Conservation (phyloP, 2,329 filamentous ascomycete genomes). For the Cadophora malorum region DNA sequence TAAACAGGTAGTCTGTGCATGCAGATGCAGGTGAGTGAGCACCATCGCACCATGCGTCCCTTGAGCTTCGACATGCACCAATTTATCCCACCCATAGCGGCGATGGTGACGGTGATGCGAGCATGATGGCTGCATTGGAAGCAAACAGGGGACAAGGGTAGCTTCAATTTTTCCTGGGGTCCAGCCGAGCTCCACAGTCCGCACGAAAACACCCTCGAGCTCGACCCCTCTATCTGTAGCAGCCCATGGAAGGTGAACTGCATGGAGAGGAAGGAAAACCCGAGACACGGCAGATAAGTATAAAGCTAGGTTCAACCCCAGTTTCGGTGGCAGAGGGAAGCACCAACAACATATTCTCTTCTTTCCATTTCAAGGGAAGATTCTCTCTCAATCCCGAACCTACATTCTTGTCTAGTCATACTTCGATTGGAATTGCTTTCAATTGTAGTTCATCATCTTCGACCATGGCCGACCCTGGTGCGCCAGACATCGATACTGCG, state of each 20-base stretch:
- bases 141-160: slow-evolving; percentile 7
- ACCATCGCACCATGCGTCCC: background rate
- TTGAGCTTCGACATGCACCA: slow-evolving; percentile 1
- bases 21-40: background rate
- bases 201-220: background rate
- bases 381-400: background rate
- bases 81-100: background rate
- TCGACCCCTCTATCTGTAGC: background rate
- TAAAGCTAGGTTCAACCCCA: background rate
- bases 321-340: background rate
- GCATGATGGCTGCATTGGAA: slow-evolving; percentile 3
- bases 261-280: background rate
- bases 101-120: background rate
- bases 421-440: background rate
- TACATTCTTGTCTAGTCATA: background rate
- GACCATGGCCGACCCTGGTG: slow-evolving; percentile 20
- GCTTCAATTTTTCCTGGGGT: background rate
- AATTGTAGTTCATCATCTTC: background rate
- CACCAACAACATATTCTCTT: background rate
- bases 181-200: background rate
- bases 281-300: slow-evolving; percentile 1
- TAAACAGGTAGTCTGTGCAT: background rate
- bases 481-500: slow-evolving; percentile 10
- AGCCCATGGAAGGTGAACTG: background rate
- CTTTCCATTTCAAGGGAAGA: background rate